Conservation (phyloP, 768 basidiomycete species). For the Rossbeevera mucosa region DNA sequence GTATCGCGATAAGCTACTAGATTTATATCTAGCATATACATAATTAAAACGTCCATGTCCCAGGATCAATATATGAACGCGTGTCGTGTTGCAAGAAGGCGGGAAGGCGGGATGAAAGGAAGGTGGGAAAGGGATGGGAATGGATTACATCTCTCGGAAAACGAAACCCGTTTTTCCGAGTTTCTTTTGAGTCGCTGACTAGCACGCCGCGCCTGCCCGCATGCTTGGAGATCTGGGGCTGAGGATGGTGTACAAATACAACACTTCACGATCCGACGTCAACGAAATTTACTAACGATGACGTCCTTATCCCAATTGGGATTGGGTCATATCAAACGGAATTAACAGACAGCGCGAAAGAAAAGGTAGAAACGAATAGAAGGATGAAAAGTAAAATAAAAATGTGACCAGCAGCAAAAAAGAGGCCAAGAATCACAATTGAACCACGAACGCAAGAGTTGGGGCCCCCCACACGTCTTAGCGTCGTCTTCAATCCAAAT, state of each 20-base stretch:
- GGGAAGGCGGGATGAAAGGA: background rate
- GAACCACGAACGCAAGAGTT: background rate
- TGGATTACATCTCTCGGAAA: background rate
- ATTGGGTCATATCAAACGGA: conserved; percentile 4
- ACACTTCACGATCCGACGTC: background rate
- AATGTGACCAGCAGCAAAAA: background rate
- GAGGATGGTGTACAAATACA: conserved; percentile 3
- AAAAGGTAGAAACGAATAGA: background rate
- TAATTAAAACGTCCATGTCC: conserved; percentile 1
- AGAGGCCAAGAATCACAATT: background rate
- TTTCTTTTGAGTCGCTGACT: conserved; percentile 3
- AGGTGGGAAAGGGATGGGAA: background rate
- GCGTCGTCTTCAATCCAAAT: conserved; percentile 17
- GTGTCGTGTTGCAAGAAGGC: background rate
- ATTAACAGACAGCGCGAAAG: background rate
- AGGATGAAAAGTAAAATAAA: background rate
- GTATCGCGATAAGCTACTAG: conserved; percentile 18
- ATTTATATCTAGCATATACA: conserved; percentile 10
- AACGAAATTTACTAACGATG: background rate
- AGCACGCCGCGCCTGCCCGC: background rate
- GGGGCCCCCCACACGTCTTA: background rate
- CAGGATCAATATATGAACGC: conserved; percentile 7
- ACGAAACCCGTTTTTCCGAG: background rate
- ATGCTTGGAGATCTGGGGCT: background rate
- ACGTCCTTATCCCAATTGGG: conserved; percentile 1